Percentiles rank a stretch among this genome's conserved stretches.
Conservation (phyloP, 192 early-diverging fungal species). For the Lobulomyces angularis region DNA sequence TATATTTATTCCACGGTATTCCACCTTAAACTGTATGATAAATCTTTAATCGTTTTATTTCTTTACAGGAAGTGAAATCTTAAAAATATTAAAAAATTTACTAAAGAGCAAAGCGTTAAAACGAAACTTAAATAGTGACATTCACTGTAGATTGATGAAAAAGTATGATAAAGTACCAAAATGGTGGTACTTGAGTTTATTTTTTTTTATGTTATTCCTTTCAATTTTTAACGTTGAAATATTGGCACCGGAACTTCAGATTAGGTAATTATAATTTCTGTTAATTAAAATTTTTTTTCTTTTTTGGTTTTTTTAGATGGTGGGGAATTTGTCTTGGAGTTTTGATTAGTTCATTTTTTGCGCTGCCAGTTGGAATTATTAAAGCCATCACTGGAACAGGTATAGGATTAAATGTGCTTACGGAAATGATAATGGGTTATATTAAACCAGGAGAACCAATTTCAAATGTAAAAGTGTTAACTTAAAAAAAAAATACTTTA, state of each 20-base stretch:
- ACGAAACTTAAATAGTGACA: conserved; percentile 36
- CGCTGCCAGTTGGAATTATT: conserved; percentile 52
- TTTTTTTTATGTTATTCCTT: too few species aligned
- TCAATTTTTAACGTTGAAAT: too few species aligned
- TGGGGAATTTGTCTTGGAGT: conserved; percentile 23
- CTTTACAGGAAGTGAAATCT: not conserved
- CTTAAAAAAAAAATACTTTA: too few species aligned
- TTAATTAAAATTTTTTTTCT: too few species aligned
- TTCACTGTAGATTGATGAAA: conserved; percentile 64
- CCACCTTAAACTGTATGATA: conserved; percentile 12
- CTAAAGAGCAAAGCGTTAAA: not conserved
- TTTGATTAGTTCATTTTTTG: conserved; percentile 30
- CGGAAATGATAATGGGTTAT: conserved; percentile 49
- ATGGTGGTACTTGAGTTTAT: conserved; percentile 61
- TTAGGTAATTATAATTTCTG: too few species aligned
- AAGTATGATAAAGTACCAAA: conserved; percentile 61
- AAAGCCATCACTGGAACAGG: conserved; percentile 44
- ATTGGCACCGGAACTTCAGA: too few species aligned
- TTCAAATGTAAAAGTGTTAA: too few species aligned
- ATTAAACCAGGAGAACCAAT: conserved; percentile 48
- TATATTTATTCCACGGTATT: conserved; percentile 9
- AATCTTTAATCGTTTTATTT: not conserved
- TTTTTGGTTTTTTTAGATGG: conserved; percentile 4
- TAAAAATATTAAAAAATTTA: not conserved
- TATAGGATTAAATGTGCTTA: conserved; percentile 40